phyloP scores from a whole-genome alignment of 2,329 filamentous ascomycete species.

The Fusarium domesticum region DNA sequence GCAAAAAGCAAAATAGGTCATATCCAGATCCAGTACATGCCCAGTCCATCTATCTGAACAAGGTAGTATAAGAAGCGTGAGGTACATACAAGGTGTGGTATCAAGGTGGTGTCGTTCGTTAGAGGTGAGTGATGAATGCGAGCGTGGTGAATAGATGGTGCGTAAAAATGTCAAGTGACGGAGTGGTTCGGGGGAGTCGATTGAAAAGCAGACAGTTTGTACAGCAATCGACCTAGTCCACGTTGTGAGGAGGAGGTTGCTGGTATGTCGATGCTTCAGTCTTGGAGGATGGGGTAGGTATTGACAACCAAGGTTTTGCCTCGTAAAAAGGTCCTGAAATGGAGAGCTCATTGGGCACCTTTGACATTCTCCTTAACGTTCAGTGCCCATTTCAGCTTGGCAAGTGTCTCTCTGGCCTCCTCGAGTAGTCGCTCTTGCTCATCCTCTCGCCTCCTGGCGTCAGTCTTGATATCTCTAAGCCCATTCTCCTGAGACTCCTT shows the following conservation, averaged over 20 bases:
- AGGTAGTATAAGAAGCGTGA: background rate
- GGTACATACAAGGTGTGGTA: background rate
- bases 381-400: slow-evolving; percentile 71
- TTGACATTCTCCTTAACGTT: slow-evolving; percentile 61
- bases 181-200: background rate
- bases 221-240: too few species aligned
- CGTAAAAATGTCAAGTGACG: background rate
- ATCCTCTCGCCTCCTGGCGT: slow-evolving; percentile 55
- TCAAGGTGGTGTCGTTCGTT: background rate
- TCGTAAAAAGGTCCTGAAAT: too few species aligned
- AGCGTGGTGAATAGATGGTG: background rate
- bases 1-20: background rate
- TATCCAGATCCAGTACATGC: background rate
- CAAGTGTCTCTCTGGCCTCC: slow-evolving; percentile 58
- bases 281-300: too few species aligned
- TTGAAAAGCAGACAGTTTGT: too few species aligned
- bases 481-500: slow-evolving; percentile 61
- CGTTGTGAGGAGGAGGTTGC: too few species aligned
- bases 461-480: slow-evolving; percentile 56
- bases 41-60: background rate
- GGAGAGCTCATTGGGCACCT: slow-evolving; percentile 46
- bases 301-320: too few species aligned
- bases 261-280: too few species aligned
- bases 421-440: slow-evolving; percentile 59
- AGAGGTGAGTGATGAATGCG: background rate